Evolutionary conservation across 2,329 filamentous ascomycete genomes (phyloP).

Genomic region (Mycosphaerella arachidis): DNA sequence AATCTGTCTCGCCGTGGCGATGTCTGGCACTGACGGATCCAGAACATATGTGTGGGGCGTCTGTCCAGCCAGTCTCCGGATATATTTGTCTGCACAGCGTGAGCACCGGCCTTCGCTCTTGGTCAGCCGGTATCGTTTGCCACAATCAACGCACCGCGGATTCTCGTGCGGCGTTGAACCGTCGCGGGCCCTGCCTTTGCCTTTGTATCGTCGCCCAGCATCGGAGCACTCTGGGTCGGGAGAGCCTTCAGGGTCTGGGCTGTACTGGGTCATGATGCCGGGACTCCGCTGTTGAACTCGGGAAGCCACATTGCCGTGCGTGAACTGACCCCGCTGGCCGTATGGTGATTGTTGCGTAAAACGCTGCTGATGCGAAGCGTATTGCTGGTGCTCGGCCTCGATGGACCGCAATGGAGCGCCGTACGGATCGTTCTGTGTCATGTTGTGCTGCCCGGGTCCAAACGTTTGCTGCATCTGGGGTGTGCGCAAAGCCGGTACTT

Average conservation of each 20-base stretch:
- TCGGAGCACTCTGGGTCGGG: neutral
- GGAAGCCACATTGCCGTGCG: neutral
- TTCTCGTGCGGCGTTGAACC: conserved; percentile 1
- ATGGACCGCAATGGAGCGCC: neutral
- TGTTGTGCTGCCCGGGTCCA: neutral
- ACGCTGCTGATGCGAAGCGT: neutral
- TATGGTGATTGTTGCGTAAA: neutral
- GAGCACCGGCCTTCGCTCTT: conserved; percentile 9
- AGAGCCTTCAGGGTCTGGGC: neutral
- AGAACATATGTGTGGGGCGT: conserved; percentile 6
- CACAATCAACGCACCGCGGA: conserved; percentile 6
- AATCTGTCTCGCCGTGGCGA: conserved; percentile 1
- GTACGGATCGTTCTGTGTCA: neutral
- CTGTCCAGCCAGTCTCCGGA: conserved; percentile 12
- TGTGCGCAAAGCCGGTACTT: neutral
- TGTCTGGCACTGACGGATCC: conserved; percentile 9
- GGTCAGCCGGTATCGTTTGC: conserved; percentile 5
- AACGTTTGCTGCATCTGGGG: neutral
- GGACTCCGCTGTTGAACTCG: neutral
- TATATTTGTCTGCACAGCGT: conserved; percentile 15
- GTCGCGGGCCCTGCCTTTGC: neutral
- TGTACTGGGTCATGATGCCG: neutral
- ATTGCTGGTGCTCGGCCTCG: neutral
- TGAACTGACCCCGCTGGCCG: neutral
- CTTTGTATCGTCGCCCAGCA: neutral